Base-by-base conservation (phyloP, 75 land plant species). In the Pseudotsuga menziesii region DNA sequence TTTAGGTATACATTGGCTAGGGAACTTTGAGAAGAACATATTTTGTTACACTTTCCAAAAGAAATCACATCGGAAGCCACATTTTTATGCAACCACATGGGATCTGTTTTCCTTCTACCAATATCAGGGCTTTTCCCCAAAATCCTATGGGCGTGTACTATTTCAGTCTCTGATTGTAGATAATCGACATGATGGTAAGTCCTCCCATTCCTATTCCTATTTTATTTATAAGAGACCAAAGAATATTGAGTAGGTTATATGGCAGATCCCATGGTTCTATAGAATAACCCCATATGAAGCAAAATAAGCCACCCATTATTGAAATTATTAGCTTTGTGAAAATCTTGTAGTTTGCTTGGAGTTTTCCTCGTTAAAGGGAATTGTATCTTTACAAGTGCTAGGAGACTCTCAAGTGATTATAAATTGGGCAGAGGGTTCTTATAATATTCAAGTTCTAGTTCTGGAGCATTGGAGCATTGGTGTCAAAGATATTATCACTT, bases 191-290 rank as follows among this genome's bases (percentile, higher is more conserved):
- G 71, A 36, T 67, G 71, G 8, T 35, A 69, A 19, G 48, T 52
- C 52, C 39, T 69, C 9, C 52, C 72, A 69, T 69, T 52, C 23
- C 72, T 69, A 12, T 39, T 69, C 22, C 39, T 41, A n/a, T 69
- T 69, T 15, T n/a, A 12, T 22, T 69, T 69, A n/a, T 69, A 69
- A 36, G 72, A 69, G 11, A 22, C 52, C 32, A 69, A 44, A 8
- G 13, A 69, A 69, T 69, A 52, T 41, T 69, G 72, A 0, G 72
- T 52, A 41, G 72, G 52, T 44, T 41, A 69, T 52, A 69, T 69
- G 52, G 72, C 72, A 69, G 72, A 41, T 7, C 72, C 72, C 72
- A 69, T 69, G 19, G 36, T 64, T 64, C 0, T 27, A 32, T 15
- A 64, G 15, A 35, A 4, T 16, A 14, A 5, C 4, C 2, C 1